Base-by-base conservation (phyloP, 2,329 filamentous ascomycete genomes). In the Alternaria dauci region DNA sequence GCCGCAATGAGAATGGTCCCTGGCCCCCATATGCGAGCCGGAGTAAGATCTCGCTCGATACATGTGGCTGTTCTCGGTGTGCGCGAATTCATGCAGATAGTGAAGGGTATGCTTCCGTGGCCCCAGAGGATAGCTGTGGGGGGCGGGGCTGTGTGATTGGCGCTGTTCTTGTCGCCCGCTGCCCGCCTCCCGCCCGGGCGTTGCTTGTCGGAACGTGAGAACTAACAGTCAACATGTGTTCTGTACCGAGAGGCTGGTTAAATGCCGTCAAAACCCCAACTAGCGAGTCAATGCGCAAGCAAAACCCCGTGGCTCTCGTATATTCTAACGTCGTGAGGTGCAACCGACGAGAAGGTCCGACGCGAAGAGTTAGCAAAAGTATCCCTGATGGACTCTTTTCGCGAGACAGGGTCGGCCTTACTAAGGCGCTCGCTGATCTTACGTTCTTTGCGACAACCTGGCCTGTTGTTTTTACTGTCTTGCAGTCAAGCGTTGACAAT, bases 71-170 rank as follows among this genome's bases (percentile, higher is more conserved):
- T 36, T 26, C 46, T 50, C 46, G 32, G 32, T 16, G 23, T 38
- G 2, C 3, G 30, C 32, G 30, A 38, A 50, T 36, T 26, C 8
- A 36, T 38, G 32, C 20, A 25, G 20, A 23, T 50, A 16, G 32
- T 50, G 43, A 50, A 50, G 46, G 32, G 20, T 38, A 16, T 23
- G 30, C 16, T 11, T 48, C 11, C 34, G 7, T 32, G 30, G 12
- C 44, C 46, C 30, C 12, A 20, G 8, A 50, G 46, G 46, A 38
- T 50, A n/a, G 46, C 26, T 34, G 46, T 50, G 32, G 46, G 46
- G 46, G 30, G 46, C 32, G 46, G 46, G 46, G 46, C 32, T 50
- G 32, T 36, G 46, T 20, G 46, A 36, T 50, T 16, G 46, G 46
- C 20, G 46, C 46, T 38, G 20, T 14, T 36, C 0, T 50, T 36